Conservation (phyloP, 1,284 basidiomycete species). For the Amylostereum areolatum region DNA sequence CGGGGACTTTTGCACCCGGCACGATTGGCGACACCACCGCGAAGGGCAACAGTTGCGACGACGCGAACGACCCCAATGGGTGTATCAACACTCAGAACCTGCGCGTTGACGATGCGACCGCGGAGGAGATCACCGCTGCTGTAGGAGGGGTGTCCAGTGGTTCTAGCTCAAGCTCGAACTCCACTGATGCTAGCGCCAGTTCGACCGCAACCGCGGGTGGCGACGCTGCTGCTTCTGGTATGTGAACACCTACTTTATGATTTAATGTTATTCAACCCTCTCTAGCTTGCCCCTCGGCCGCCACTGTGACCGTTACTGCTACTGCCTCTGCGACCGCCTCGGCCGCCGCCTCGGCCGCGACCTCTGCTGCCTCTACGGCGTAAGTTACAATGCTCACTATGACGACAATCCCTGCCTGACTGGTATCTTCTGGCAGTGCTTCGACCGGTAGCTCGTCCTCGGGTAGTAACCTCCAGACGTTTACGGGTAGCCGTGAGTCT, state of each 20-base stretch:
- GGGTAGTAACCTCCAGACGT: conserved; percentile 36
- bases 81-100: conserved; percentile 64
- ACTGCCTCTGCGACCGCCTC: conserved; percentile 17
- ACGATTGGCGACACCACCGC: conserved; percentile 43
- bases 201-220: conserved; percentile 18
- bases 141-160: conserved; percentile 27
- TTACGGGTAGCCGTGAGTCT: neutral
- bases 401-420: neutral
- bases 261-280: neutral
- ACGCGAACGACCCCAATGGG: conserved; percentile 44
- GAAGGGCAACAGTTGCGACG: conserved; percentile 48
- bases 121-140: conserved; percentile 52
- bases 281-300: conserved; percentile 12
- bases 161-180: neutral
- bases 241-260: conserved; percentile 8
- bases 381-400: neutral
- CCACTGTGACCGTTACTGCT: conserved; percentile 2
- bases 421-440: conserved; percentile 7
- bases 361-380: neutral
- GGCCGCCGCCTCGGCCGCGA: conserved; percentile 4
- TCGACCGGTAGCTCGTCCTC: conserved; percentile 3
- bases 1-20: conserved; percentile 63
- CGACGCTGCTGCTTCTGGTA: conserved; percentile 7
- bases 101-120: conserved; percentile 51
- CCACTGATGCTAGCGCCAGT: conserved; percentile 2